phyloP scores from a whole-genome alignment of 192 early-diverging fungal genomes.

The Backusella circina region DNA sequence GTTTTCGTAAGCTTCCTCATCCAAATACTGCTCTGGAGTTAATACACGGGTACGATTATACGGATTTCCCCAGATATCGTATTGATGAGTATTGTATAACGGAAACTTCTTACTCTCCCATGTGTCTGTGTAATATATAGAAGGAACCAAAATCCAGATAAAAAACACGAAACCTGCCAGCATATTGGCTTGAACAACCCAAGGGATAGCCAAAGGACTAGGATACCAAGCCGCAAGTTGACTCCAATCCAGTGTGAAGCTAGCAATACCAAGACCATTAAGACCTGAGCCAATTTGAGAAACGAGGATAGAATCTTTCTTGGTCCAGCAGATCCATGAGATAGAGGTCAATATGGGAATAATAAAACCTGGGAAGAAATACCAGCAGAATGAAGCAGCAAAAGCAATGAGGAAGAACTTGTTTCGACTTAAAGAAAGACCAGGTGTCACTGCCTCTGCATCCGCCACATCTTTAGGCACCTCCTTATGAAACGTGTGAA shows the following conservation, averaged over 20 bases:
- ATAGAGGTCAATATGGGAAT: slow-evolving; percentile 67
- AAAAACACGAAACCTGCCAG: slow-evolving; percentile 68
- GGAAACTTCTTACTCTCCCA: slow-evolving; percentile 55
- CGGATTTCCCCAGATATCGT: slow-evolving; percentile 46
- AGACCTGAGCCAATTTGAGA: slow-evolving; percentile 53
- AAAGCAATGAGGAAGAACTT: slow-evolving; percentile 47
- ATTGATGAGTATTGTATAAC: slow-evolving; percentile 63
- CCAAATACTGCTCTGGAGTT: slow-evolving; percentile 48
- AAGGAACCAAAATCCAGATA: slow-evolving; percentile 73
- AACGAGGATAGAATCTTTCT: slow-evolving; percentile 42
- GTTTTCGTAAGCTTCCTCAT: slow-evolving; percentile 48
- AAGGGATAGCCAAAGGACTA: slow-evolving; percentile 70
- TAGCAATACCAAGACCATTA: slow-evolving; percentile 65
- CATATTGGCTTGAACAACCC: slow-evolving; percentile 66
- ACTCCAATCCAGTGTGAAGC: slow-evolving; percentile 76
- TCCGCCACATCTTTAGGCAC: slow-evolving; percentile 23
- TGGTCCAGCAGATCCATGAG: slow-evolving; percentile 59
- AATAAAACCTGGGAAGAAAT: slow-evolving; percentile 64
- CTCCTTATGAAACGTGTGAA: slow-evolving; percentile 42
- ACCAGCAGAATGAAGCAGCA: slow-evolving; percentile 41
- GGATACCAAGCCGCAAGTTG: slow-evolving; percentile 55
- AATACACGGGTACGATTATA: slow-evolving; percentile 60
- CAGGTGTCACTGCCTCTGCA: slow-evolving; percentile 22
- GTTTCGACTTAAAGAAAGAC: slow-evolving; percentile 27
- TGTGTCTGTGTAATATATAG: slow-evolving; percentile 64